Evolutionary conservation across 495 filamentous ascomycete genomes (phyloP), one percentile per base, ranked within the genome.

Genomic region (Penicillium coprophilum): DNA sequence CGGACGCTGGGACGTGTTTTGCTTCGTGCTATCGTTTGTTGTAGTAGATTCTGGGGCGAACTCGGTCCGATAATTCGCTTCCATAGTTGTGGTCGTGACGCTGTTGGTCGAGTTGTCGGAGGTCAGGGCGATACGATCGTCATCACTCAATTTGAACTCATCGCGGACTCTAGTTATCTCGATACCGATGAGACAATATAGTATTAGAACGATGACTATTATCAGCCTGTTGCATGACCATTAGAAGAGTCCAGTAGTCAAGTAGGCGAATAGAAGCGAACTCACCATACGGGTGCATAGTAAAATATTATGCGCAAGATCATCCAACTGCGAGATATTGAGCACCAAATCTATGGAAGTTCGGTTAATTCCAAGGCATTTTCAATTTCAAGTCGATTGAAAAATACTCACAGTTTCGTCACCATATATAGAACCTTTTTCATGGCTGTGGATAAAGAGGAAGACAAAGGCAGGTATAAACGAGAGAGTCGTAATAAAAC

Each of bases 271-370:
- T 34, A 1, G 8, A 9, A 7, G 13, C 19, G 38, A 17, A 50
- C 49, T 41, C 66, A 77, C 77, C 77, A 80, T 17, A 80, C 71
- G 2, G 75, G 74, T 0, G 65, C 70, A 46, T 79, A 80, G 61
- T 77, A 79, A 46, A 74, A 57, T 0, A 76, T 50, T 8, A 80
- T 69, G 6, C 76, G 68, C 52, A 77, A 68, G 1, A 78, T 32
- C 38, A 76, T 71, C 77, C 77, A 80, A 6, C 70, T 64, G 0
- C 69, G 72, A 40, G 74, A 69, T 41, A 80, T 73, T 20, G 75
- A 74, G 51, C 77, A 80, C 76, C 75, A 79, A 2, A 79, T 58
- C 73, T 77, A 31, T 12, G 4, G 10, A 56, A 3, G 23, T 47
- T 61, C 49, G 31, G 8, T 47, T 27, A 19, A 43, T 2, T 11